Conservation (phyloP, 305 asterid genomes). For the Fraxinus baroniana region DNA sequence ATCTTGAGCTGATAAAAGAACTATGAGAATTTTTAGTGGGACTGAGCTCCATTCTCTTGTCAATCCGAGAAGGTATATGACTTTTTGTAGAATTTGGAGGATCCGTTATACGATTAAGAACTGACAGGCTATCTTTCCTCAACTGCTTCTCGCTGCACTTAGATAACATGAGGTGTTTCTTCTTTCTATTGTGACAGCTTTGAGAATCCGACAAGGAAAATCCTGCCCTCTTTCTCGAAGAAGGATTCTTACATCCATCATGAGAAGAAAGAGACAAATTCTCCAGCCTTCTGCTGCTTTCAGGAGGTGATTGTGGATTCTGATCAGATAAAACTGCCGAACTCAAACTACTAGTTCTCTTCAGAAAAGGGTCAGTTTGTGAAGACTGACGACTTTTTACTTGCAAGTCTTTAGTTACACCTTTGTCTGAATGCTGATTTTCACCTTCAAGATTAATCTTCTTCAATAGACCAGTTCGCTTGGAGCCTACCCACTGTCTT, state of each 20-base stretch:
- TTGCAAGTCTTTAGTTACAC: slow-evolving; percentile 19
- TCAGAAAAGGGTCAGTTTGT: slow-evolving; percentile 19
- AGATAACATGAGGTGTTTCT: slow-evolving; percentile 29
- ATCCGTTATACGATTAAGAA: slow-evolving; percentile 22
- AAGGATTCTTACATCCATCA: slow-evolving; percentile 33
- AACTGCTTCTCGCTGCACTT: slow-evolving; percentile 34
- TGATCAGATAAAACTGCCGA: slow-evolving; percentile 30
- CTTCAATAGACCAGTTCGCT: slow-evolving; percentile 48
- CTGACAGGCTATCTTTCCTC: slow-evolving; percentile 30
- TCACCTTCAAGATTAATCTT: slow-evolving; percentile 35
- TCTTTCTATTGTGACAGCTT: slow-evolving; percentile 24
- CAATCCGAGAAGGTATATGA: slow-evolving; percentile 23
- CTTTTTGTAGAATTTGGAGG: slow-evolving; percentile 26
- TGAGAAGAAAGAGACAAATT: slow-evolving; percentile 23
- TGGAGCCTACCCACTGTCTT: slow-evolving; percentile 58
- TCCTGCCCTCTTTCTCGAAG: slow-evolving; percentile 36
- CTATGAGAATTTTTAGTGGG: slow-evolving; percentile 24
- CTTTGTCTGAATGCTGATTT: slow-evolving; percentile 32
- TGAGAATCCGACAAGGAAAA: slow-evolving; percentile 32
- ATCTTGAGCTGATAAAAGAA: slow-evolving; percentile 30
- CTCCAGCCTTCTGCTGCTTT: slow-evolving; percentile 38
- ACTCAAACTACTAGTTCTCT: slow-evolving; percentile 35
- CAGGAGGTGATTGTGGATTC: slow-evolving; percentile 33
- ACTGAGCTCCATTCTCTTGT: slow-evolving; percentile 30
- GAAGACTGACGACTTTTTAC: slow-evolving; percentile 31